Percentiles rank a stretch among this genome's conserved stretches.
These are phyloP conservation scores for Clarireedia hainanense DNA, from an alignment of 2,329 filamentous ascomycete species.

Conservation along the genomic window DNA sequence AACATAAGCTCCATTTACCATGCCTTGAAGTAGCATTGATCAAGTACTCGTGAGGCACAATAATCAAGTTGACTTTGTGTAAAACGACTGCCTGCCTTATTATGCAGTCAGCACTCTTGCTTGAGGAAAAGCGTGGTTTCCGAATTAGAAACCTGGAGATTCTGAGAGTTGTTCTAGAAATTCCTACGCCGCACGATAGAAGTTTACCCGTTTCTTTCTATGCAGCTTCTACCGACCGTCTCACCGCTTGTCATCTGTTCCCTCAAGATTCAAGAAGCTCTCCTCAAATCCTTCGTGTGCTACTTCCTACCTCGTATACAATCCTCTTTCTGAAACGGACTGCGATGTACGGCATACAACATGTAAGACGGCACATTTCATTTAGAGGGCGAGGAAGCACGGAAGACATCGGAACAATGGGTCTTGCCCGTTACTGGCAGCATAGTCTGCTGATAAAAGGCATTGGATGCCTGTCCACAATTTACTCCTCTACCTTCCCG, in stretches of 20 bases:
- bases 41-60: background rate
- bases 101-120: constrained; percentile 5
- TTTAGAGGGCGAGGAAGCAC: background rate
- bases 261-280: background rate
- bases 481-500: constrained; percentile 4
- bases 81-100: background rate
- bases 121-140: background rate
- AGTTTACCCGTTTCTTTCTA: background rate
- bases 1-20: constrained; percentile 7
- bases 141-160: constrained; percentile 4
- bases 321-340: background rate
- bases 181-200: constrained; percentile 1
- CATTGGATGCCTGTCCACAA: background rate
- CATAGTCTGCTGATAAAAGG: constrained; percentile 3
- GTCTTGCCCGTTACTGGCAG: background rate
- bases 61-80: constrained; percentile 5
- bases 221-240: background rate
- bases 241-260: constrained; percentile 5
- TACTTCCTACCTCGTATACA: background rate
- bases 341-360: constrained; percentile 6
- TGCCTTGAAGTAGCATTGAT: constrained; percentile 1
- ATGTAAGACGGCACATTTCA: constrained; percentile 8
- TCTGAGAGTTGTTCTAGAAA: background rate
- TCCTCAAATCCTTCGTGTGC: constrained; percentile 4
- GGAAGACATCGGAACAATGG: background rate